A percentile compares a stretch with the other conserved stretches of the same genome.
Conservation (phyloP, 257 asterid genomes). For the Lithospermum erythrorhizon region DNA sequence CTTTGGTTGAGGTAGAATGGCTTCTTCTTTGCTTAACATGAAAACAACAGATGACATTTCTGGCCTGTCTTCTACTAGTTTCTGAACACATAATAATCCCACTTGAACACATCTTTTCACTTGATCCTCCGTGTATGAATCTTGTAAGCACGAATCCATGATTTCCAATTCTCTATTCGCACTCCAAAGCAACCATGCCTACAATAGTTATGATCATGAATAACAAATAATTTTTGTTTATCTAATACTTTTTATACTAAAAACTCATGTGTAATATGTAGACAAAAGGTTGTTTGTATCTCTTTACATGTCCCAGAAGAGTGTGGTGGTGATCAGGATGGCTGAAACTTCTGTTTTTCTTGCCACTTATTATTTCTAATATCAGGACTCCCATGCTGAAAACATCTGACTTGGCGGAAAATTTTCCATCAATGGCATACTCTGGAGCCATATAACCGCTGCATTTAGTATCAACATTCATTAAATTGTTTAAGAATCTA, state of each 20-base stretch:
- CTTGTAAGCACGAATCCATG: conserved; percentile 9
- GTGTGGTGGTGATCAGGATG: conserved; percentile 23
- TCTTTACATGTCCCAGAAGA: conserved; percentile 24
- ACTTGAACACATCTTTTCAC: conserved; percentile 25
- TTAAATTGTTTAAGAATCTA: neutral
- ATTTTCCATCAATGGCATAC: conserved; percentile 19
- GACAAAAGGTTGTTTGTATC: neutral
- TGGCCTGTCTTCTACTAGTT: conserved; percentile 26
- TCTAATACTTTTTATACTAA: no score
- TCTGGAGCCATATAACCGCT: conserved; percentile 28
- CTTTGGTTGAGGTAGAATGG: conserved; percentile 16
- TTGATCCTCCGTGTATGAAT: conserved; percentile 8
- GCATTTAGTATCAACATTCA: neutral
- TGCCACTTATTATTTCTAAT: conserved; percentile 24
- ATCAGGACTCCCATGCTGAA: conserved; percentile 24
- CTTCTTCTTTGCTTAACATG: conserved; percentile 22
- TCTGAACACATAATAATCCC: conserved; percentile 32
- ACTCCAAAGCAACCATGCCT: conserved; percentile 25
- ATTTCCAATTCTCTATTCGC: conserved; percentile 19
- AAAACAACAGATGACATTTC: conserved; percentile 23
- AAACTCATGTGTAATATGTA: no score
- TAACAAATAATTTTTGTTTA: neutral
- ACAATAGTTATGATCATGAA: neutral
- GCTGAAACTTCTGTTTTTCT: conserved; percentile 17
- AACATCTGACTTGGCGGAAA: conserved; percentile 29